phyloP scores from a whole-genome alignment of 352 stramenopile species.

The Hyaloperonospora brassicae region DNA sequence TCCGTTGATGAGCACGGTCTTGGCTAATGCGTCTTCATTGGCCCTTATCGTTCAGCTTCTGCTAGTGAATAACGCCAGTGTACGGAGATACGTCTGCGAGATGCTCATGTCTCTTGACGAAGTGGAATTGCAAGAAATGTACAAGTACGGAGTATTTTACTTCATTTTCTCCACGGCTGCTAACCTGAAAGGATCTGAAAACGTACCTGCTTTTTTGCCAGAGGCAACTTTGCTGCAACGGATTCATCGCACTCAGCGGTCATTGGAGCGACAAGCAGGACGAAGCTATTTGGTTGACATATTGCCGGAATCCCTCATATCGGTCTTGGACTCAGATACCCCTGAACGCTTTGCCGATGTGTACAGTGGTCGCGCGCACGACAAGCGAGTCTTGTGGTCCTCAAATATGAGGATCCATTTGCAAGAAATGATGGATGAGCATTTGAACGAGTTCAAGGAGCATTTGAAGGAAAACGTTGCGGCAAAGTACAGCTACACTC shows the following conservation, averaged over 20 bases:
- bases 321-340: constrained; percentile 53
- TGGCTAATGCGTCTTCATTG: constrained; percentile 41
- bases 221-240: constrained; percentile 55
- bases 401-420: constrained; percentile 61
- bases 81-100: constrained; percentile 48
- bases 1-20: constrained; percentile 45
- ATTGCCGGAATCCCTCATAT: constrained; percentile 64
- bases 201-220: constrained; percentile 37
- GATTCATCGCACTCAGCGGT: constrained; percentile 55
- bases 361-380: constrained; percentile 41
- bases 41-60: constrained; percentile 58
- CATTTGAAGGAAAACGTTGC: constrained; percentile 46
- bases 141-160: constrained; percentile 57
- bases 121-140: constrained; percentile 42
- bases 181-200: constrained; percentile 19
- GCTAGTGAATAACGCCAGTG: constrained; percentile 43
- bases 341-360: constrained; percentile 60
- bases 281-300: constrained; percentile 69
- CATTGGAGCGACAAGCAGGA: constrained; percentile 31
- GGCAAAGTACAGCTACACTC: constrained; percentile 48
- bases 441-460: constrained; percentile 62
- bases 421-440: constrained; percentile 62
- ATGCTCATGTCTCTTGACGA: constrained; percentile 52
- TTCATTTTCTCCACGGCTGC: constrained; percentile 52
- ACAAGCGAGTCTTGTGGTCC: constrained; percentile 70